Evolutionary conservation across 2,329 filamentous ascomycete species (phyloP).

Genomic region (Fusarium abutilonis): DNA sequence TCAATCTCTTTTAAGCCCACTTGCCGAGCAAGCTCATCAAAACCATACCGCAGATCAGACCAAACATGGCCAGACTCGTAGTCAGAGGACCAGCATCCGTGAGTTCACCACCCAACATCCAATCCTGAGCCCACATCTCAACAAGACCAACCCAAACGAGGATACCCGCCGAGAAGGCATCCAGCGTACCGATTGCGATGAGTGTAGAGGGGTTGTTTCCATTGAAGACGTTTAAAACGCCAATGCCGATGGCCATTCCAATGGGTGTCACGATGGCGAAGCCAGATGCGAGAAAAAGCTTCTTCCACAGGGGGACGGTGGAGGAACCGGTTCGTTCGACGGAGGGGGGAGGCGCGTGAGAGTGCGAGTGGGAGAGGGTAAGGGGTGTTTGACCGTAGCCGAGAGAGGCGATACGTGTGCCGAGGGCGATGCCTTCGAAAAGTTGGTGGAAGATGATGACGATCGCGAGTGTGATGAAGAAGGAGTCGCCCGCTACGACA

Average conservation of each 20-base stretch:
- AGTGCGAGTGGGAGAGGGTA: conserved; percentile 30
- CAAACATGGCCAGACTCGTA: conserved; percentile 60
- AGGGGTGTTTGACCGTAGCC: conserved; percentile 46
- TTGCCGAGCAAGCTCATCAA: conserved; percentile 79
- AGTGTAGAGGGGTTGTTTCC: conserved; percentile 75
- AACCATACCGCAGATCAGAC: conserved; percentile 69
- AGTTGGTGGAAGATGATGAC: conserved; percentile 83
- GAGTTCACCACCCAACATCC: conserved; percentile 69
- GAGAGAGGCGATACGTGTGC: conserved; percentile 73
- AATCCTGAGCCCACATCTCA: conserved; percentile 82
- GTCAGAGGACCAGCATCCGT: conserved; percentile 58
- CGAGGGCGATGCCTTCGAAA: conserved; percentile 80
- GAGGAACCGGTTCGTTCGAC: conserved; percentile 31
- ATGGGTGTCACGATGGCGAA: conserved; percentile 79
- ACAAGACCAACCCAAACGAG: conserved; percentile 80
- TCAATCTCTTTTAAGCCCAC: conserved; percentile 66
- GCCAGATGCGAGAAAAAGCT: conserved; percentile 67
- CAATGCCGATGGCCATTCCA: conserved; percentile 83
- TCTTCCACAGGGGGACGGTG: conserved; percentile 56
- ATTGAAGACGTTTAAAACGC: conserved; percentile 75
- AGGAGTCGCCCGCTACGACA: conserved; percentile 65
- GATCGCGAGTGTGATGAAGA: conserved; percentile 65
- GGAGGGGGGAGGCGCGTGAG: conserved; percentile 33
- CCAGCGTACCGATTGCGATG: conserved; percentile 76
- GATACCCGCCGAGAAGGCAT: conserved; percentile 79